A percentile compares a stretch with the other conserved stretches of the same genome.
Evolutionary conservation across 179 eudicot species (phyloP).

Genomic region (Heliamphora pulchella): DNA sequence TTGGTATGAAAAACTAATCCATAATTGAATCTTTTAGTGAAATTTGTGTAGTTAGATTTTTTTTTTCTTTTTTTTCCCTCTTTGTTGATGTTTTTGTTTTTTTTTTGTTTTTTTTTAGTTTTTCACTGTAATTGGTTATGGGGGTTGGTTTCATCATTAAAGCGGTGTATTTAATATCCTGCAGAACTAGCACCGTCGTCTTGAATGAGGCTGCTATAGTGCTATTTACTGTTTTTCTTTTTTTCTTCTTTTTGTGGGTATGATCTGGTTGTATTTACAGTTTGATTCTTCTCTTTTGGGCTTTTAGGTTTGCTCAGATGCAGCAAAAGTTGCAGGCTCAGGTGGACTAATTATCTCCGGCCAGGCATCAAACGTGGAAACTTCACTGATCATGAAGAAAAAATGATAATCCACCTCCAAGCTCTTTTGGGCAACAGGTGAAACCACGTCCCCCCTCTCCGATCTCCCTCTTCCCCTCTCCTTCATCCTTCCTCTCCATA

Average conservation of each 20-base stretch:
- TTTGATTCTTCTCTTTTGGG: background rate
- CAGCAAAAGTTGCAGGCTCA: constrained; percentile 81
- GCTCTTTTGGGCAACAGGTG: constrained; percentile 86
- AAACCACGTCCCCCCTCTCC: background rate
- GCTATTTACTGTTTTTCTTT: background rate
- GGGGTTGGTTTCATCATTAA: constrained; percentile 45
- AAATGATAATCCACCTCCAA: constrained; percentile 84
- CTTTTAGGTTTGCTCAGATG: constrained; percentile 67
- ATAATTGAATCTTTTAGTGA: too few relatives aligned
- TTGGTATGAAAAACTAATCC: too few relatives aligned
- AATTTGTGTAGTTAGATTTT: too few relatives aligned
- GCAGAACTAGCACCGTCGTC: constrained; percentile 14
- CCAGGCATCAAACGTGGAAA: constrained; percentile 84
- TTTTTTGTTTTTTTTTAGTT: too few relatives aligned
- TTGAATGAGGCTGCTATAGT: background rate
- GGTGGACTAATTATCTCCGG: constrained; percentile 90
- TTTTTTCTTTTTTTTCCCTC: too few relatives aligned
- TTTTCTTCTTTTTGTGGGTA: background rate
- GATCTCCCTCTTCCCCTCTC: background rate
- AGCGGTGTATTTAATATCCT: constrained; percentile 34
- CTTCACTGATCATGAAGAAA: constrained; percentile 73
- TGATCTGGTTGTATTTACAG: background rate
- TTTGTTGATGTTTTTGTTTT: too few relatives aligned
- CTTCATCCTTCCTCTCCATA: background rate
- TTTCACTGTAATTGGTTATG: constrained; percentile 1